phyloP scores from a whole-genome alignment of 1,284 basidiomycete genomes.

The Meripilus lineatus region DNA sequence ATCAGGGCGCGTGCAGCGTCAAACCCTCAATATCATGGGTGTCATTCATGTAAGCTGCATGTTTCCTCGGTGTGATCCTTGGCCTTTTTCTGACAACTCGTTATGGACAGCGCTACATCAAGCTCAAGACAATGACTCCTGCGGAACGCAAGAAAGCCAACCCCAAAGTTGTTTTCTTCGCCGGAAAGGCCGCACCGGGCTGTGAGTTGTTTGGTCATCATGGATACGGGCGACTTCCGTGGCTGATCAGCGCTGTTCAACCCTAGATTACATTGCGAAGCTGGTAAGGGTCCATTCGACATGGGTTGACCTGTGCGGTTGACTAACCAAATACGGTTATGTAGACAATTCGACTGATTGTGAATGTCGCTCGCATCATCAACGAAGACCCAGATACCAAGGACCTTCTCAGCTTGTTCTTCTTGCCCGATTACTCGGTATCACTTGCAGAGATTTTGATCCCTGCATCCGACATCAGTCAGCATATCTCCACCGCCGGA shows the following conservation, averaged over 20 bases:
- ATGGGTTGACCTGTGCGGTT: slow-evolving; percentile 2
- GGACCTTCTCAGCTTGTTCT: slow-evolving; percentile 77
- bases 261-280: slow-evolving; percentile 72
- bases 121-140: slow-evolving; percentile 72
- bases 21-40: slow-evolving; percentile 81
- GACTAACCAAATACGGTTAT: slow-evolving; percentile 6
- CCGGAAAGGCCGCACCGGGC: slow-evolving; percentile 82
- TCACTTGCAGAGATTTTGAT: slow-evolving; percentile 89
- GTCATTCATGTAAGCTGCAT: slow-evolving; percentile 67
- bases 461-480: slow-evolving; percentile 86
- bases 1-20: slow-evolving; percentile 48
- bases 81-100: not conserved
- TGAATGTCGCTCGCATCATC: slow-evolving; percentile 81
- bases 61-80: not conserved
- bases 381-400: slow-evolving; percentile 86
- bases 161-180: slow-evolving; percentile 84
- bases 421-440: slow-evolving; percentile 86
- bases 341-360: slow-evolving; percentile 86
- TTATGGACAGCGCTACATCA: slow-evolving; percentile 66
- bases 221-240: not conserved
- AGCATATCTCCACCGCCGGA: slow-evolving; percentile 93
- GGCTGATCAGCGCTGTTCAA: slow-evolving; percentile 4
- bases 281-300: slow-evolving; percentile 39
- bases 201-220: slow-evolving; percentile 41
- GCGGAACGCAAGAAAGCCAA: slow-evolving; percentile 77